Evolutionary conservation across 129 eudicot genomes (phyloP).

Genomic region (Smallanthus sonchifolius): DNA sequence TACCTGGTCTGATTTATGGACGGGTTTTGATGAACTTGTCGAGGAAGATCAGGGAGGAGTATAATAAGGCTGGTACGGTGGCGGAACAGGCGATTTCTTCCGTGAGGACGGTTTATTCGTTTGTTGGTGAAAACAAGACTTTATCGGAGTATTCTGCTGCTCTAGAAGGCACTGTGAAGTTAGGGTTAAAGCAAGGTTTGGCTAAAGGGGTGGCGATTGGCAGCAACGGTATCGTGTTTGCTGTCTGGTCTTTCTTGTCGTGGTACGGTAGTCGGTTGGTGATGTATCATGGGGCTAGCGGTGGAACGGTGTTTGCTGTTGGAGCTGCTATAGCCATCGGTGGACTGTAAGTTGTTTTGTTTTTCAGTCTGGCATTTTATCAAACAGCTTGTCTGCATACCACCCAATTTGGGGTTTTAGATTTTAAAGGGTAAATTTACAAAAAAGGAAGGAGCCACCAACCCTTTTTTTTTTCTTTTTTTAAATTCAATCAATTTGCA

Average conservation of each 20-base stretch:
- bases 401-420: neutral
- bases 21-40: constrained; percentile 40
- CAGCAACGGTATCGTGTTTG: constrained; percentile 46
- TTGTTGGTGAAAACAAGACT: constrained; percentile 48
- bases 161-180: constrained; percentile 40
- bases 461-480: constrained; percentile 15
- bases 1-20: constrained; percentile 50
- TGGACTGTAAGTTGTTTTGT: constrained; percentile 40
- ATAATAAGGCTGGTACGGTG: constrained; percentile 46
- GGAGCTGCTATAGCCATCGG: constrained; percentile 47
- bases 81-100: constrained; percentile 54
- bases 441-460: neutral
- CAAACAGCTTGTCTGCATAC: constrained; percentile 2
- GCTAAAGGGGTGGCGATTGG: constrained; percentile 61
- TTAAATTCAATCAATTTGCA: constrained; percentile 1
- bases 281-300: constrained; percentile 52
- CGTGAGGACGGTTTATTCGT: constrained; percentile 52
- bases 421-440: neutral
- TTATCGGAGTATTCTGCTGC: constrained; percentile 50
- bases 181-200: constrained; percentile 49
- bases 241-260: constrained; percentile 41
- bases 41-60: constrained; percentile 48
- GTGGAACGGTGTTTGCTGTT: constrained; percentile 58
- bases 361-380: neutral
- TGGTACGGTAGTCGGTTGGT: constrained; percentile 53